Evolutionary conservation across 768 basidiomycete genomes (phyloP).

Genomic region (Auricularia sp.): DNA sequence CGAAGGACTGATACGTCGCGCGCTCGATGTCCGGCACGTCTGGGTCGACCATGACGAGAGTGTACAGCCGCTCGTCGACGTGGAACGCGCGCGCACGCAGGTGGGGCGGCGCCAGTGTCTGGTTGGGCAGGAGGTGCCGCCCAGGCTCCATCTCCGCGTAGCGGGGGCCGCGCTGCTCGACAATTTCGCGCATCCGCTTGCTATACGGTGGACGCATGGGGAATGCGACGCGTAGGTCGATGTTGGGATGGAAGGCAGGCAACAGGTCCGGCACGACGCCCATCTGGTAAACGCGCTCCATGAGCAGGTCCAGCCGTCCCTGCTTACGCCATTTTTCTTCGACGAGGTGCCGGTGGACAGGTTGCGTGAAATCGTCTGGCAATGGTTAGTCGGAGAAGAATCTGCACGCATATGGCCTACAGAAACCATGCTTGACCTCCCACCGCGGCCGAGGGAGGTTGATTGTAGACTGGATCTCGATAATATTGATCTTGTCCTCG

Average conservation of each 20-base stretch:
- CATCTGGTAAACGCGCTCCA: slow-evolving; percentile 92
- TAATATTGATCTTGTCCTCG: slow-evolving; percentile 40
- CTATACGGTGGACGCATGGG: slow-evolving; percentile 25
- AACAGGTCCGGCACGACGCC: slow-evolving; percentile 81
- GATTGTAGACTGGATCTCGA: slow-evolving; percentile 71
- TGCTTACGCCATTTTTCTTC: slow-evolving; percentile 81
- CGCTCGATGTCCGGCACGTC: slow-evolving; percentile 74
- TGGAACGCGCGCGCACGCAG: slow-evolving; percentile 75
- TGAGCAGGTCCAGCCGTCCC: slow-evolving; percentile 79
- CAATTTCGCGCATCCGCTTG: slow-evolving; percentile 16
- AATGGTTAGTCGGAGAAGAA: slow-evolving; percentile 17
- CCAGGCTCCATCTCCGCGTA: slow-evolving; percentile 57
- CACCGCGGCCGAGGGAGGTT: slow-evolving; percentile 80
- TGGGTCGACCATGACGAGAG: slow-evolving; percentile 84
- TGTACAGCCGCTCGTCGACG: slow-evolving; percentile 69
- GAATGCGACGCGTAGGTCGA: slow-evolving; percentile 63
- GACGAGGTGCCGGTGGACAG: slow-evolving; percentile 65
- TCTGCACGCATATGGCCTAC: slow-evolving; percentile 22
- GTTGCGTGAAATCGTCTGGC: slow-evolving; percentile 27
- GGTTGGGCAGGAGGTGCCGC: slow-evolving; percentile 50
- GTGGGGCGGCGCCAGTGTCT: slow-evolving; percentile 59
- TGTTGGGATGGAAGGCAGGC: slow-evolving; percentile 53
- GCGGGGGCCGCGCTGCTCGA: slow-evolving; percentile 7
- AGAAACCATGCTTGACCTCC: slow-evolving; percentile 69
- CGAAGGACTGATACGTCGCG: slow-evolving; percentile 55